Base-by-base conservation (phyloP, 1,284 basidiomycete genomes). In the Pholiota adiposa region DNA sequence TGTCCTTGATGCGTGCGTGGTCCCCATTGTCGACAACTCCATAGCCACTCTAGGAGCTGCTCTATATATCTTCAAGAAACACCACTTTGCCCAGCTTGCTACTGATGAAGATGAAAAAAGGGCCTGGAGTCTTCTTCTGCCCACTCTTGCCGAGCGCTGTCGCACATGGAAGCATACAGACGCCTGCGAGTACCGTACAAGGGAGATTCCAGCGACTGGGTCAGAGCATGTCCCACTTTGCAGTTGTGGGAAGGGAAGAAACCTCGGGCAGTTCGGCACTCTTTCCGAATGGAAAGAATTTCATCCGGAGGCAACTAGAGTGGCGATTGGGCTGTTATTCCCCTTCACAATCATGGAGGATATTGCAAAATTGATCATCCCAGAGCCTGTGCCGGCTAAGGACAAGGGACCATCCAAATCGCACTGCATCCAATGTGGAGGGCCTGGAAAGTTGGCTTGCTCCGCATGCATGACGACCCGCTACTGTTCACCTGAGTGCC, bases 261-360 rank as follows among this genome's bases (percentile, higher is more conserved):
- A 77, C 53, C 65, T 75, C 4, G 75, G 72, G 2, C 59, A 55
- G 3, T 67, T 81, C 43, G 64, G 63, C 1, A 63, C 65, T 14
- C 67, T 70, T 16, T 34, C 58, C 6, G 56, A 66, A 25, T 79
- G 77, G 77, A 67, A 68, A 50, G 25, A 50, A 0, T 64, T 81
- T 8, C 74, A 74, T 2, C 73, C 76, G 4, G 71, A 75, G 48
- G 76, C 75, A 25, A 84, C 83, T 1, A 72, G 83, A 14, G 68
- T 75, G 11, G 84, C 81, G 3, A 71, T 85, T 33, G 73, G 77
- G 8, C 82, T 79, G 0, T 66, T 85, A 0, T 85, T 84, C 58
- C 72, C 78, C 0, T 75, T 81, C 16, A 73, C 78, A 7, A 81
- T 78, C 59, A 56, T 82, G 59, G 77, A 83, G 58, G 58, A 36